Base-by-base conservation (phyloP, 495 filamentous ascomycete genomes). In the Copromyces sp. region DNA sequence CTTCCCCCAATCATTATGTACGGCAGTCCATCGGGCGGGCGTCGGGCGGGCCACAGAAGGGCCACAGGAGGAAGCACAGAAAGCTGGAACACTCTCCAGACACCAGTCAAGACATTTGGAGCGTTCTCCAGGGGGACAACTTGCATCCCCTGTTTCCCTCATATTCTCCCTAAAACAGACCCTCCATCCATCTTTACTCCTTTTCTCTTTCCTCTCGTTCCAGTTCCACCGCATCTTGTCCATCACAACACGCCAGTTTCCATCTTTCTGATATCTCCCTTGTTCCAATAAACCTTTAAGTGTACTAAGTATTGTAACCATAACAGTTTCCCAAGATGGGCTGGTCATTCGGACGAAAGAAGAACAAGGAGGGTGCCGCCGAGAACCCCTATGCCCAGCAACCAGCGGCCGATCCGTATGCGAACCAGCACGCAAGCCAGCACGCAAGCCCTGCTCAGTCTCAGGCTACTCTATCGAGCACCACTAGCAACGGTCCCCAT, bases 381-480 rank as follows among this genome's bases (percentile, higher is more conserved):
- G 72, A 76, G n/a, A 90, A 93, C 76, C 92, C 91, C 38, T 93
- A 94, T 77, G 91, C 90, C 65, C 87, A 91, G 78, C 84, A 86
- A 16, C 83, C 85, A 32, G 83, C 85, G 38, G 80, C 82, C 69
- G 89, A 92, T 74, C 87, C 88, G 14, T 93, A 92, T 76, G 90
- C 88, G 38, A 87, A 81, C 73, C 81, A 83, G 3, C 12, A 74
- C 24, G 37, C 24, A n/a, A 80, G 83, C 73, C 81, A 83, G 3
- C 12, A 74, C 24, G 37, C 24, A n/a, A 80, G 83, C 41, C 80
- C 82, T 79, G 78, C 73, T 16, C 74, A 75, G n/a, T 80, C 84
- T 45, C 39, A 38, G 6, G 68, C 69, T 24, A 39, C 59, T 39
- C 72, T 68, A 47, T 32, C 42, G 24, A 40, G 41, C 59, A 68